These are phyloP conservation scores for Botrytis pseudocinerea DNA, from an alignment of 2,329 filamentous ascomycete genomes.

Conservation along the genomic window DNA sequence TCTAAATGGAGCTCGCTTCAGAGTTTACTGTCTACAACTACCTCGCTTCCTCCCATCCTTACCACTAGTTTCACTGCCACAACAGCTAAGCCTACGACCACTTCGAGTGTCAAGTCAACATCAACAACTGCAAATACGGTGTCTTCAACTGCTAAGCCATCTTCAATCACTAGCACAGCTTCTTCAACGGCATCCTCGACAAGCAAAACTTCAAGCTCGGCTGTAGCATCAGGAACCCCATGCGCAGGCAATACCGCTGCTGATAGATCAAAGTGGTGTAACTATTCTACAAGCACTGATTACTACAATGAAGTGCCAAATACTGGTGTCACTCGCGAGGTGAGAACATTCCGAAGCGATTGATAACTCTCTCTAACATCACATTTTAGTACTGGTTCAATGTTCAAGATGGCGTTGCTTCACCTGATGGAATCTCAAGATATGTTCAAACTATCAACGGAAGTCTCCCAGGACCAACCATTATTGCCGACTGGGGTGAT, in stretches of 20 bases:
- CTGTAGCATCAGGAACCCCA: constrained; percentile 9
- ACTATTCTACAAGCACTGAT: constrained; percentile 48
- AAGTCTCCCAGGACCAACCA: constrained; percentile 38
- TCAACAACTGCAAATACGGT: neutral
- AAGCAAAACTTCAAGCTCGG: constrained; percentile 1
- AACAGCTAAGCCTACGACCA: neutral
- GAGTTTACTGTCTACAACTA: neutral
- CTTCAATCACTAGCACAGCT: neutral
- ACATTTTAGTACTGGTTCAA: constrained; percentile 26
- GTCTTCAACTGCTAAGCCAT: neutral
- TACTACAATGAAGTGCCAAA: constrained; percentile 42
- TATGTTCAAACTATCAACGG: constrained; percentile 39
- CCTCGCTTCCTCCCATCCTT: constrained; percentile 13
- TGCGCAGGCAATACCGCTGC: constrained; percentile 22
- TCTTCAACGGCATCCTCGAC: neutral
- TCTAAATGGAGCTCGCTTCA: constrained; percentile 20
- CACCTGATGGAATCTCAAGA: constrained; percentile 38
- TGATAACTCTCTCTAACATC: constrained; percentile 30
- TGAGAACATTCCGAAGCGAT: neutral
- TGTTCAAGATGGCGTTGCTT: constrained; percentile 25
- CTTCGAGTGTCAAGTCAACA: neutral
- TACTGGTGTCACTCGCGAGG: constrained; percentile 49
- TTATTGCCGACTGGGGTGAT: constrained; percentile 42
- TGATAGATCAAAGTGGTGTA: constrained; percentile 44
- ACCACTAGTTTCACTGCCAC: neutral